phyloP scores from a whole-genome alignment of 371 early-diverging fungal species.

The Blakeslea trispora region DNA sequence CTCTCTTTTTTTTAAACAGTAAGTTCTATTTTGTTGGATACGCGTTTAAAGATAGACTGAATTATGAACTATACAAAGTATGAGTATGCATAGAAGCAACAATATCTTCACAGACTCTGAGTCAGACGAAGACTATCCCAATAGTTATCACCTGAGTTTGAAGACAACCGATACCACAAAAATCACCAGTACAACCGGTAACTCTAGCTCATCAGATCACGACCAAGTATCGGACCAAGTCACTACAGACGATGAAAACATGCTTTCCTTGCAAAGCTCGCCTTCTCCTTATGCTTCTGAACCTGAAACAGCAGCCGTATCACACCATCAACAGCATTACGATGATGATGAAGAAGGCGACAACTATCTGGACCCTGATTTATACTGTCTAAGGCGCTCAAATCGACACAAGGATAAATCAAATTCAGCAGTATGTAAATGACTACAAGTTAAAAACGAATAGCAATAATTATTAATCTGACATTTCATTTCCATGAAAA shows the following conservation, averaged over 20 bases:
- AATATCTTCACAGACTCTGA: conserved; percentile 19
- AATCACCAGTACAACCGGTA: neutral
- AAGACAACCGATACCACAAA: neutral
- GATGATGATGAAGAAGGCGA: conserved; percentile 7
- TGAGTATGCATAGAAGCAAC: conserved; percentile 11
- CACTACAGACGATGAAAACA: conserved; percentile 15
- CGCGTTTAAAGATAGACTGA: neutral
- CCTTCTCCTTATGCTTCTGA: conserved; percentile 14
- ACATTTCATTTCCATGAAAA: conserved; percentile 2
- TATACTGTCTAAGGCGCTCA: conserved; percentile 29
- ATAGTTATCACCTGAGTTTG: neutral
- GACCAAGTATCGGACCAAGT: neutral
- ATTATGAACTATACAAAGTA: neutral
- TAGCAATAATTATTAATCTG: conserved; percentile 1
- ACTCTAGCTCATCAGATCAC: neutral
- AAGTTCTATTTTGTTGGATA: neutral
- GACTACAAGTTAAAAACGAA: too few species aligned
- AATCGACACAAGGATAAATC: conserved; percentile 15
- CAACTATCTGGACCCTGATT: conserved; percentile 27
- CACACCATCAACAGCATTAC: conserved; percentile 3
- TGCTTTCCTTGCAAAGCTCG: conserved; percentile 20
- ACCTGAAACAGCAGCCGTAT: conserved; percentile 3
- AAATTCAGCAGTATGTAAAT: conserved; percentile 15
- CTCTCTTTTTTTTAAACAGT: neutral
- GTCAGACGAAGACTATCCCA: conserved; percentile 11